A percentile compares a stretch with the other conserved stretches of the same genome.
Conservation (phyloP, 164 flowering plant genomes). For the Aristolochia californica region DNA sequence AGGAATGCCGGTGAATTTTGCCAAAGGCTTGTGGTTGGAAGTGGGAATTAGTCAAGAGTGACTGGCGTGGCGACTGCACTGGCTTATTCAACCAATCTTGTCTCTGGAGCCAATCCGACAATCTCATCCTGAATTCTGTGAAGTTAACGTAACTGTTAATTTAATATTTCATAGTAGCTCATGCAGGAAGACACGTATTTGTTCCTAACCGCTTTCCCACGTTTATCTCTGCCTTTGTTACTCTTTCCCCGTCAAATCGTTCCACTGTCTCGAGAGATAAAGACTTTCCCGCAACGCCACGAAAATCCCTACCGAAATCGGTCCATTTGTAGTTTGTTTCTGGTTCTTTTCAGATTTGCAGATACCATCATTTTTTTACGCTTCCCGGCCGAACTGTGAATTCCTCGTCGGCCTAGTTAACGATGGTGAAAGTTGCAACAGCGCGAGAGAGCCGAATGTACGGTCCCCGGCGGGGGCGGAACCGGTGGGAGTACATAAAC, state of each 20-base stretch:
- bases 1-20: too few species aligned
- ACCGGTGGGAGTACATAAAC: constrained; percentile 64
- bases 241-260: neutral
- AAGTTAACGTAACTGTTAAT: neutral
- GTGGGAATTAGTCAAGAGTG: too few species aligned
- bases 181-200: constrained; percentile 9
- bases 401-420: too few species aligned
- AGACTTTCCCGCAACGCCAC: neutral
- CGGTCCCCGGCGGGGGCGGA: constrained; percentile 44
- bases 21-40: too few species aligned
- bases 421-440: constrained; percentile 88
- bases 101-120: too few species aligned
- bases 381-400: neutral
- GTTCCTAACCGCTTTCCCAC: neutral
- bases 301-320: neutral
- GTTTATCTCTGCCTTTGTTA: neutral
- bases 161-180: neutral
- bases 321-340: neutral
- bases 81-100: too few species aligned
- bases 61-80: too few species aligned
- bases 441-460: constrained; percentile 69
- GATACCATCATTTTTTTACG: too few species aligned
- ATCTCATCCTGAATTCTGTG: neutral
- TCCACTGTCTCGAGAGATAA: neutral
- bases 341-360: too few species aligned